Conservation (phyloP, 805 yeast genomes). For the Starmerella etchellsii region DNA sequence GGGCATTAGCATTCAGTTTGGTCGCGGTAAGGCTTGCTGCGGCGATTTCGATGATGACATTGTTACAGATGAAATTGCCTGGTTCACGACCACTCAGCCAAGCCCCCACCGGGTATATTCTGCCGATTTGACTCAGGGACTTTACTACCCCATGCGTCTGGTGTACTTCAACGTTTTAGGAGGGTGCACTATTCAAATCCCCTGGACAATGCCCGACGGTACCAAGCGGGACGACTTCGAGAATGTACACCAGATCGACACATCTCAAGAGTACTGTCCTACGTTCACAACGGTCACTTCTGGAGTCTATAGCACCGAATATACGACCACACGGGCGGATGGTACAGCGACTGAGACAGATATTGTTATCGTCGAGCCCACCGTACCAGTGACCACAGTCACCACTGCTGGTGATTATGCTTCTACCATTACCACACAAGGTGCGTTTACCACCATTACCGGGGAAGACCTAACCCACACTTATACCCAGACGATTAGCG, state of each 20-base stretch:
- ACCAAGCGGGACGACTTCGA: neutral
- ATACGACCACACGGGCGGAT: neutral
- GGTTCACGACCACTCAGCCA: neutral
- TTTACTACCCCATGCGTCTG: conserved; percentile 5
- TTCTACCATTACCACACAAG: neutral
- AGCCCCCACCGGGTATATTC: neutral
- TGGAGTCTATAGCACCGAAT: conserved; percentile 3
- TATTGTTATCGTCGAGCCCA: conserved; percentile 2
- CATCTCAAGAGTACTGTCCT: conserved; percentile 1
- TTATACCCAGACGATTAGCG: neutral
- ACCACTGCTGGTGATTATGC: neutral
- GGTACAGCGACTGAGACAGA: neutral
- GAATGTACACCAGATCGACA: conserved; percentile 5
- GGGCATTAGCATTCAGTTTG: conserved; percentile 3
- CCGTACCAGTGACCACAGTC: conserved; percentile 3
- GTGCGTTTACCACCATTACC: neutral
- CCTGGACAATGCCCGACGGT: conserved; percentile 2
- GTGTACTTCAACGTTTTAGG: conserved; percentile 5
- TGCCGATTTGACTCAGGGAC: neutral
- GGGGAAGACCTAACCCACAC: no score
- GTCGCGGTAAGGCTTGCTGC: conserved; percentile 7
- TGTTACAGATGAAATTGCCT: neutral
- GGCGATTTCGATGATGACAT: conserved; percentile 3
- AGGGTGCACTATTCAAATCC: neutral
- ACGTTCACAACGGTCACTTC: conserved; percentile 2